A percentile compares a stretch with the other conserved stretches of the same genome.
Evolutionary conservation across 169 alveolate genomes (phyloP).

Genomic region (Plasmodium billcollinsi): DNA sequence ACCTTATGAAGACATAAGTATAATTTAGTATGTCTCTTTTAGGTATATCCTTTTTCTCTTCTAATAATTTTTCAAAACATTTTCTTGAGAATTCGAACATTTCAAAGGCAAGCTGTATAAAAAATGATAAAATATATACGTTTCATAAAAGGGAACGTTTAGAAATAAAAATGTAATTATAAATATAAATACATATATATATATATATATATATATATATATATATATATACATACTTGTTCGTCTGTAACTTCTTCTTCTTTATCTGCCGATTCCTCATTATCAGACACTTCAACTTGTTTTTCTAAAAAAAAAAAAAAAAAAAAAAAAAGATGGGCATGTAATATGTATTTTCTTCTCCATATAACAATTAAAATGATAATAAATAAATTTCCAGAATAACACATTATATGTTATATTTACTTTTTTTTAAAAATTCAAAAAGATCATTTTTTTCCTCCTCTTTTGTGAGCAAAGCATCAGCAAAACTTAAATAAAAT

Average conservation of each 20-base stretch:
- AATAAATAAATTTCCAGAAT: background rate
- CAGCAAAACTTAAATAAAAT: conserved; percentile 58
- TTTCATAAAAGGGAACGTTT: too few species aligned
- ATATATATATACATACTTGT: conserved; percentile 15
- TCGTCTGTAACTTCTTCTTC: conserved; percentile 74
- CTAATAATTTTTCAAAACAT: conserved; percentile 52
- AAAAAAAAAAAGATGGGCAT: background rate
- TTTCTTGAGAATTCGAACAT: conserved; percentile 71
- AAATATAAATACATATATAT: too few species aligned
- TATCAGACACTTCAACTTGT: conserved; percentile 50
- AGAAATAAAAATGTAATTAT: too few species aligned
- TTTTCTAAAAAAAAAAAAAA: conserved; percentile 32
- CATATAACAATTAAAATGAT: background rate
- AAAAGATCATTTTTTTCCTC: conserved; percentile 62
- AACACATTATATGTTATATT: too few species aligned
- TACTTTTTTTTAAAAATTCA: conserved; percentile 73
- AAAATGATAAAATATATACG: background rate
- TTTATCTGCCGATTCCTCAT: conserved; percentile 28
- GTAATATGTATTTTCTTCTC: background rate
- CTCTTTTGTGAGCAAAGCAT: conserved; percentile 55
- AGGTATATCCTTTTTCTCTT: conserved; percentile 38
- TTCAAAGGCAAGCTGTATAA: conserved; percentile 48
- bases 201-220: background rate
- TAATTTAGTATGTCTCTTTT: conserved; percentile 48
- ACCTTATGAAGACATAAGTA: conserved; percentile 50